Evolutionary conservation across 345 rosid species (phyloP).

Genomic region (Hypericum perforatum): DNA sequence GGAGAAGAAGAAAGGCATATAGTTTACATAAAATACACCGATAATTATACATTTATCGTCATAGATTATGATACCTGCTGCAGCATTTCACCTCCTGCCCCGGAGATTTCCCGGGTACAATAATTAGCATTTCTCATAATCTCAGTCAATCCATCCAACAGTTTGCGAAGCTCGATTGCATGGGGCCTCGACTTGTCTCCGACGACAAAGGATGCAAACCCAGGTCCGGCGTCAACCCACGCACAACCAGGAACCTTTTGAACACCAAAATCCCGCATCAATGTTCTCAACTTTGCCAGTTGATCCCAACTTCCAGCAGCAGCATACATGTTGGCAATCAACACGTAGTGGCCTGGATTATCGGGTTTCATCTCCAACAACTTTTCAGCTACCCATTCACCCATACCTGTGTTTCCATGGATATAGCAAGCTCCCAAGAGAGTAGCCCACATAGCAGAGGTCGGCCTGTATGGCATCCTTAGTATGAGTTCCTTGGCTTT

Average conservation of each 20-base stretch:
- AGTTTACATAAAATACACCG: too few relatives aligned
- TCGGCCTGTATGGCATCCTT: conserved; percentile 52
- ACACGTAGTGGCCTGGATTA: conserved; percentile 58
- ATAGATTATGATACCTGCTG: conserved; percentile 4
- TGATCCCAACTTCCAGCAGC: conserved; percentile 59
- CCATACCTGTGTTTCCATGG: conserved; percentile 44
- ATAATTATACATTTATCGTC: too few relatives aligned
- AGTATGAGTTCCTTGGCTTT: conserved; percentile 41
- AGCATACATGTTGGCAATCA: conserved; percentile 69
- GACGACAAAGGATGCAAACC: conserved; percentile 42
- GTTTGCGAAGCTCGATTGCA: conserved; percentile 29
- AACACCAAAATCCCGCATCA: conserved; percentile 61
- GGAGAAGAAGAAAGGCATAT: too few relatives aligned
- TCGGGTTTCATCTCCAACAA: conserved; percentile 48
- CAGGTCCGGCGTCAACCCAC: conserved; percentile 51
- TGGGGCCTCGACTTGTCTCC: conserved; percentile 44
- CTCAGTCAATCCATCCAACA: conserved; percentile 54
- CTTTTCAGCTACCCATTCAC: conserved; percentile 77
- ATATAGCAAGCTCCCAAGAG: conserved; percentile 57
- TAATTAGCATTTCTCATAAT: conserved; percentile 40
- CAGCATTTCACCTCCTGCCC: conserved; percentile 3
- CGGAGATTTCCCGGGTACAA: neutral
- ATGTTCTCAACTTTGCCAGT: conserved; percentile 52
- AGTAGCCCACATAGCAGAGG: conserved; percentile 58
- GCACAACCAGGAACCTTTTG: conserved; percentile 68